These are phyloP conservation scores for Hypericum perforatum DNA, from an alignment of 345 rosid genomes.

Conservation along the genomic window DNA sequence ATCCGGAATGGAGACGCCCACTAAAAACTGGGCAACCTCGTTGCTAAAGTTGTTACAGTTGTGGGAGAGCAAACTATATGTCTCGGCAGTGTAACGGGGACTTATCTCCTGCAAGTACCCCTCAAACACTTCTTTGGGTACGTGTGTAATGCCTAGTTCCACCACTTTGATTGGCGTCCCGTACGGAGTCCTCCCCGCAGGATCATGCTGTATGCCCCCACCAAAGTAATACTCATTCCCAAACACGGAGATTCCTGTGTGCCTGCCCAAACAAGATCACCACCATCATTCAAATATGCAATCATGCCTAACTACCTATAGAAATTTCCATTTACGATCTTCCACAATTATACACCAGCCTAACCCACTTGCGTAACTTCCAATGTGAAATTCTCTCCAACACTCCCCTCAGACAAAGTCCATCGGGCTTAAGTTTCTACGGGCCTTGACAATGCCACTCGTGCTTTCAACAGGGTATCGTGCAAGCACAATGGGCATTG, in stretches of 20 bases:
- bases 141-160: slow-evolving; percentile 71
- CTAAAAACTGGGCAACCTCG: slow-evolving; percentile 87
- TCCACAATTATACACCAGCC: too few species aligned
- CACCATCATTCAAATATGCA: neutral
- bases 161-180: slow-evolving; percentile 60
- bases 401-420: too few species aligned
- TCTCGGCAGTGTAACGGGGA: slow-evolving; percentile 78
- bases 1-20: slow-evolving; percentile 67
- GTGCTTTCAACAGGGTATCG: too few species aligned
- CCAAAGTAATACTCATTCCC: slow-evolving; percentile 83
- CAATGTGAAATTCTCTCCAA: too few species aligned
- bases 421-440: too few species aligned
- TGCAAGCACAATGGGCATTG: too few species aligned
- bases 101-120: slow-evolving; percentile 71
- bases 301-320: too few species aligned
- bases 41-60: slow-evolving; percentile 92
- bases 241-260: slow-evolving; percentile 79
- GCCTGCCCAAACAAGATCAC: slow-evolving; percentile 42
- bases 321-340: too few species aligned
- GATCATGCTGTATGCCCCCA: slow-evolving; percentile 69
- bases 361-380: too few species aligned
- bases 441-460: too few species aligned
- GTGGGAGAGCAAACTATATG: slow-evolving; percentile 70
- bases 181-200: slow-evolving; percentile 64
- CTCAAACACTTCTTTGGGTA: slow-evolving; percentile 87